These are phyloP conservation scores for Daldinia caldariorum DNA, from an alignment of 495 filamentous ascomycete species.

Conservation along the genomic window DNA sequence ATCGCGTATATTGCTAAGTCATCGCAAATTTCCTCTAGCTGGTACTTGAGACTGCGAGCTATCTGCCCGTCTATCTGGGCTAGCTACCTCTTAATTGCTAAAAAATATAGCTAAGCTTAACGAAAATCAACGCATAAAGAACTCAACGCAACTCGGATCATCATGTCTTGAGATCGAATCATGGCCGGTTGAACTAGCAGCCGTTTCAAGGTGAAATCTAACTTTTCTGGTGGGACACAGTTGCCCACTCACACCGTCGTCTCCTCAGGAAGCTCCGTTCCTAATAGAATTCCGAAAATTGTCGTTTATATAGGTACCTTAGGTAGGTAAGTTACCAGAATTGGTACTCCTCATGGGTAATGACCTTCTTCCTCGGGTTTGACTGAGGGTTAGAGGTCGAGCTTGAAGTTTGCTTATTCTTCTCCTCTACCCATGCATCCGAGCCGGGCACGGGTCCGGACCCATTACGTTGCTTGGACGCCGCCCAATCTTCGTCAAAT, in stretches of 20 bases:
- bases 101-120: background rate
- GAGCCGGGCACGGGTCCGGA: background rate
- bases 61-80: background rate
- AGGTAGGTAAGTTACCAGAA: background rate
- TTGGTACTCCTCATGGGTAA: background rate
- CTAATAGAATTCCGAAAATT: background rate
- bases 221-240: background rate
- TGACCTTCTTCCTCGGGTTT: background rate
- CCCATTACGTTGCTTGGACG: background rate
- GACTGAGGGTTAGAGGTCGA: background rate
- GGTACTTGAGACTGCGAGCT: background rate
- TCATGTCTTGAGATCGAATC: background rate
- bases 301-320: background rate
- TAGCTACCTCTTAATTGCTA: background rate
- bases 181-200: background rate
- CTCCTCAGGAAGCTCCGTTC: background rate
- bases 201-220: background rate
- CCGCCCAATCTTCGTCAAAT: slow-evolving; percentile 28
- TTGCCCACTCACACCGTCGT: background rate
- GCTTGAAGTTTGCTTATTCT: background rate
- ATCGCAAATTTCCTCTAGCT: background rate
- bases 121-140: background rate
- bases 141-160: background rate
- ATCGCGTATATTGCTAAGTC: background rate
- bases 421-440: background rate